Conservation (phyloP, 1,284 basidiomycete species). For the Omphalotus olearius region DNA sequence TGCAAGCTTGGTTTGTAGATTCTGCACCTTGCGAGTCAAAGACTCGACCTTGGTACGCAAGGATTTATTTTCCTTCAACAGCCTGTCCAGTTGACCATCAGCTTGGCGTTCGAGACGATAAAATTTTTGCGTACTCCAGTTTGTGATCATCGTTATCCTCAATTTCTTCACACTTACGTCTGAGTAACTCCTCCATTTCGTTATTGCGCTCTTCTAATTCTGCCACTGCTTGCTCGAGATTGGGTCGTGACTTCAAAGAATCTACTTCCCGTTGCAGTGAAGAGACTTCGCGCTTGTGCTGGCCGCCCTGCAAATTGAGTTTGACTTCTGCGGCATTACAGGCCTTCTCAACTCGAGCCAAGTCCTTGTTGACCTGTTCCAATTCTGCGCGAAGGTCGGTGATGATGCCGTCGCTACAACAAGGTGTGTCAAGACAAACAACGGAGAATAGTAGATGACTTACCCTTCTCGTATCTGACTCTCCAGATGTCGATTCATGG, state of each 20-base stretch:
- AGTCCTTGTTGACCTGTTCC: conserved; percentile 37
- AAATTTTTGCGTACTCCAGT: conserved; percentile 57
- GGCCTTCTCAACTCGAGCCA: conserved; percentile 51
- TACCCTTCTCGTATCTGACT: conserved; percentile 57
- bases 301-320: conserved; percentile 54
- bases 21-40: conserved; percentile 65
- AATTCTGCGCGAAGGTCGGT: conserved; percentile 42
- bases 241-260: conserved; percentile 46
- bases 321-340: conserved; percentile 60
- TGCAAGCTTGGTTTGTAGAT: conserved; percentile 60
- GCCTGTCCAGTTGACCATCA: conserved; percentile 33
- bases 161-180: conserved; percentile 68
- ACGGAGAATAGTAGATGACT: conserved; percentile 15
- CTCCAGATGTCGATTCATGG: conserved; percentile 57
- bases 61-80: conserved; percentile 77
- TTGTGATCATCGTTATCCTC: conserved; percentile 78
- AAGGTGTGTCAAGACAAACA: conserved; percentile 12
- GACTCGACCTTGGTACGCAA: conserved; percentile 62
- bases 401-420: conserved; percentile 43
- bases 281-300: conserved; percentile 58
- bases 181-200: conserved; percentile 69
- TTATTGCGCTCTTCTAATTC: conserved; percentile 65
- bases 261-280: conserved; percentile 54
- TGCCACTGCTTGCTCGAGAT: conserved; percentile 47
- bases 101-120: conserved; percentile 4